Conservation (phyloP, 1,139 yeast genomes). For the Pichia sp. region DNA sequence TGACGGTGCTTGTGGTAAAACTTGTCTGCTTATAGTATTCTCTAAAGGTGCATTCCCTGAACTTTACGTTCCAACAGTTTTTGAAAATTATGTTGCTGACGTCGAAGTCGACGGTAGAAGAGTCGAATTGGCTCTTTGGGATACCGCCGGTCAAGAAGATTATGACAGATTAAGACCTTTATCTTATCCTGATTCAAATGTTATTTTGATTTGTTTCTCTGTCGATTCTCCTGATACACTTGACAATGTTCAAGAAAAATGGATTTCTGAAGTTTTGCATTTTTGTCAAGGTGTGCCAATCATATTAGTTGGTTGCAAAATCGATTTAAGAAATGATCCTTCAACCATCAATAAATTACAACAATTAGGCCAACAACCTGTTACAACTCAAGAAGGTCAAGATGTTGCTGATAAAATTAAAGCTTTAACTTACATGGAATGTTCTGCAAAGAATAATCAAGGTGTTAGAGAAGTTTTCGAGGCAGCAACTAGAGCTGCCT, state of each 20-base stretch:
- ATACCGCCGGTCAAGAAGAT: slow-evolving; percentile 98
- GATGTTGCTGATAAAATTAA: slow-evolving; percentile 82
- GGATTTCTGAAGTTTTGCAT: slow-evolving; percentile 91
- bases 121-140: slow-evolving; percentile 93
- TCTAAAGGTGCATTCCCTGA: slow-evolving; percentile 96
- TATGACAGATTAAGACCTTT: slow-evolving; percentile 92
- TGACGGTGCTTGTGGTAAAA: slow-evolving; percentile 85
- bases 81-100: slow-evolving; percentile 91
- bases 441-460: slow-evolving; percentile 88
- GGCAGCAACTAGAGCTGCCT: slow-evolving; percentile 86
- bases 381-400: slow-evolving; percentile 73
- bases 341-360: slow-evolving; percentile 69
- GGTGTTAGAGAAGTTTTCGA: slow-evolving; percentile 90
- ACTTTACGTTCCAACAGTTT: slow-evolving; percentile 91
- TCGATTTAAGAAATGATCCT: slow-evolving; percentile 81
- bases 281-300: slow-evolving; percentile 95
- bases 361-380: slow-evolving; percentile 72
- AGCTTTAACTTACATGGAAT: slow-evolving; percentile 80
- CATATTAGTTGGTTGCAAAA: slow-evolving; percentile 87
- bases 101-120: slow-evolving; percentile 92
- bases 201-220: slow-evolving; percentile 85
- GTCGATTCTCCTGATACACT: slow-evolving; percentile 88
- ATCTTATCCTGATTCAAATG: slow-evolving; percentile 90
- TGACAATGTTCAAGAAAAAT: slow-evolving; percentile 88
- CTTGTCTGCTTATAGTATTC: slow-evolving; percentile 77